Evolutionary conservation across 768 basidiomycete species (phyloP).

Genomic region (Panellus pusillus): DNA sequence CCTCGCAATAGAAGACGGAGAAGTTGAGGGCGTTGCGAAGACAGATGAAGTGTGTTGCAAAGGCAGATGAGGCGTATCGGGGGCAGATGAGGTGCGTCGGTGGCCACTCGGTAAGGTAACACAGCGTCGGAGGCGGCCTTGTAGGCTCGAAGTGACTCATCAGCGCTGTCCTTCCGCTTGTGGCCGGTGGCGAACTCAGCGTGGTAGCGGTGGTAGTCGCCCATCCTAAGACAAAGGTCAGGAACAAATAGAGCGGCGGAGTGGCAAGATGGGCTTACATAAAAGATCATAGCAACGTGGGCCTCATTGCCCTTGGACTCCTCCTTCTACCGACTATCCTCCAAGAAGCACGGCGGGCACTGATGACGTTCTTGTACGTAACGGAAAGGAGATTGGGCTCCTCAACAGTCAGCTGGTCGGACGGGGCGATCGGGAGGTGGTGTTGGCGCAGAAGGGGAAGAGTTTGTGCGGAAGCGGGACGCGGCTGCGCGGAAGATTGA

Average conservation of each 20-base stretch:
- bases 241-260: constrained; percentile 8
- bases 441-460: no score
- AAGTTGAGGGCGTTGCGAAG: constrained; percentile 98
- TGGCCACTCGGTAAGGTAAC: constrained; percentile 89
- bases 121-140: constrained; percentile 98
- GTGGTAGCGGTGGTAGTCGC: constrained; percentile 98
- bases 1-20: constrained; percentile 99
- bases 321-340: constrained; percentile 98
- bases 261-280: constrained; percentile 57
- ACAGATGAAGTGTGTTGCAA: no score
- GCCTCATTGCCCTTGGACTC: constrained; percentile 97
- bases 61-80: no score
- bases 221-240: constrained; percentile 67
- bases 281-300: constrained; percentile 98
- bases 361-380: constrained; percentile 99
- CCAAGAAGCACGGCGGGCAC: constrained; percentile 97
- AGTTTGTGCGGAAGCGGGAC: no score
- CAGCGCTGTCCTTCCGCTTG: constrained; percentile 94
- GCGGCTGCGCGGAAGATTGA: no score
- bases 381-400: constrained; percentile 98
- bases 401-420: constrained; percentile 96
- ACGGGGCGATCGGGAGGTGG: no score
- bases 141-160: constrained; percentile 96
- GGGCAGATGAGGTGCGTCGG: constrained; percentile 98
- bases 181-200: constrained; percentile 98